phyloP scores from a whole-genome alignment of 2,329 filamentous ascomycete species.

The Sphaerulina vaccinii region DNA sequence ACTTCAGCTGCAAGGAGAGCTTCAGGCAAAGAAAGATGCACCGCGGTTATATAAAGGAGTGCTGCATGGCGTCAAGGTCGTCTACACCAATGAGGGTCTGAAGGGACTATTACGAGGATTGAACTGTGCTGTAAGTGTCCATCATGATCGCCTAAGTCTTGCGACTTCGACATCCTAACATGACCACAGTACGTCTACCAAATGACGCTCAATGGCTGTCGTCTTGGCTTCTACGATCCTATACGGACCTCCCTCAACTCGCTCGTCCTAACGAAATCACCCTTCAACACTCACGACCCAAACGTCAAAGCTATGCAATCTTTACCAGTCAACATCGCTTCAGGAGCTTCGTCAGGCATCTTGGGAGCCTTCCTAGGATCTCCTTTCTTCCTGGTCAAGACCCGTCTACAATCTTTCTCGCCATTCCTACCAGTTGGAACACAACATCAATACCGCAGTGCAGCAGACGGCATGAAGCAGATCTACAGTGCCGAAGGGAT shows the following conservation, averaged over 20 bases:
- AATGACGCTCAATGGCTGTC: conserved; percentile 92
- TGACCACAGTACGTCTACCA: conserved; percentile 80
- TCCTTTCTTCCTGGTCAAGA: conserved; percentile 98
- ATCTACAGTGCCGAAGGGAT: conserved; percentile 79
- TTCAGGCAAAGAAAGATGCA: conserved; percentile 81
- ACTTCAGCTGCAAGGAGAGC: conserved; percentile 93
- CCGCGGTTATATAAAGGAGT: conserved; percentile 88
- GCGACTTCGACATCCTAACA: not conserved
- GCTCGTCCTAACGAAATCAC: conserved; percentile 58
- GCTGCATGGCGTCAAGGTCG: conserved; percentile 85
- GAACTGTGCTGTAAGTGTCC: conserved; percentile 66
- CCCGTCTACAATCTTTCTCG: conserved; percentile 88
- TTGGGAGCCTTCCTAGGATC: conserved; percentile 90
- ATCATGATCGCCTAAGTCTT: not conserved
- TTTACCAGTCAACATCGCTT: conserved; percentile 88
- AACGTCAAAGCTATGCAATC: conserved; percentile 61
- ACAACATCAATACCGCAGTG: conserved; percentile 89
- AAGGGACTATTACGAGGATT: conserved; percentile 84
- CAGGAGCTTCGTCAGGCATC: conserved; percentile 83
- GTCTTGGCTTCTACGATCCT: conserved; percentile 95
- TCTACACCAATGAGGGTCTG: conserved; percentile 85
- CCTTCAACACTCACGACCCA: conserved; percentile 58
- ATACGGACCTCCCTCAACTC: conserved; percentile 64
- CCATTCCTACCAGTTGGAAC: conserved; percentile 91
- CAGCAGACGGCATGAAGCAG: conserved; percentile 74